Base-by-base conservation (phyloP, 768 basidiomycete species). In the Pleurotus citrinopileatus region DNA sequence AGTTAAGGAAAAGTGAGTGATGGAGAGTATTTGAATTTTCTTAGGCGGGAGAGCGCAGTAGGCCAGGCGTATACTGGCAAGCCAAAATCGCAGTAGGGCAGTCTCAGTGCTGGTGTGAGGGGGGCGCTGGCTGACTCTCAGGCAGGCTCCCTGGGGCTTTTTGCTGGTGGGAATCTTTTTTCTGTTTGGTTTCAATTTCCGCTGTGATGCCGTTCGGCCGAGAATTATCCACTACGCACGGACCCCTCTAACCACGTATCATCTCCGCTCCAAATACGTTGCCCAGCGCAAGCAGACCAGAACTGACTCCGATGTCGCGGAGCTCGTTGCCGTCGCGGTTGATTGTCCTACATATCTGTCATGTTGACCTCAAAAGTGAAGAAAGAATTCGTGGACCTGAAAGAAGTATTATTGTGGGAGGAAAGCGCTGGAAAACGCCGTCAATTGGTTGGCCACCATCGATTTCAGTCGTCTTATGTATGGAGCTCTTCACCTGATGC, bases 161-260 rank as follows among this genome's bases (percentile, higher is more conserved):
- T 56, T 53, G 55, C 51, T 52, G 55, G 38, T 56, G 55, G 55
- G 55, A 56, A 55, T 52, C 32, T n/a, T 55, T 44, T 26, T 22
- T 6, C 42, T 44, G 42, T 44, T 44, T 50, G 48, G 29, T 50
- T 34, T 50, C 48, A 50, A 36, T 27, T 36, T 12, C 48, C 48
- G 48, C 29, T 27, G 19, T 32, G 32, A 34, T 32, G 29, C 48
- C 29, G 28, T 36, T 50, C 48, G 32, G 48, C 48, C 48, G 48
- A 50, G 32, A 8, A 34, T 50, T 50, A 13, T 34, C 48, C 48
- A 50, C 20, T 12, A 25, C 48, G 48, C 48, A 50, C 48, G 34
- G 48, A 50, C 48, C 48, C 38, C 38, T 17, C n/a, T 40, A 5
- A 9, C 13, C 17, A 8, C 6, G 10, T 44, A n/a, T 0, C 10